These are phyloP conservation scores for Tolypocladium paradoxum DNA, from an alignment of 2,329 filamentous ascomycete genomes.

Conservation along the genomic window DNA sequence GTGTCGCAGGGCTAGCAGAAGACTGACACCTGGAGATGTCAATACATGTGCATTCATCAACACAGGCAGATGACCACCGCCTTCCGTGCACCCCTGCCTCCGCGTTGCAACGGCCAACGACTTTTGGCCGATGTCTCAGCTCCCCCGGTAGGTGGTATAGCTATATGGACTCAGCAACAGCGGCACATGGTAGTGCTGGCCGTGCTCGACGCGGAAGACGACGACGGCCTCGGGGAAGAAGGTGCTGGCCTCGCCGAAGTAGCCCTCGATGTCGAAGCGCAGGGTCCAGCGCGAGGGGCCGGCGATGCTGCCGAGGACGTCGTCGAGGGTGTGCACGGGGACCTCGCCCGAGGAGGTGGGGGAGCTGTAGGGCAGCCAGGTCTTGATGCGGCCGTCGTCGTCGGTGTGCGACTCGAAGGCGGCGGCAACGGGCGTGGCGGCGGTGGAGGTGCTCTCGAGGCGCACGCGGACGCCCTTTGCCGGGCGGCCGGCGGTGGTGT, in stretches of 20 bases:
- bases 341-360: slow-evolving; percentile 41
- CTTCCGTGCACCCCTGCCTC: neutral
- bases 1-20: neutral
- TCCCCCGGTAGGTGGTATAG: slow-evolving; percentile 74
- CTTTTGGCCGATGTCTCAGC: slow-evolving; percentile 29
- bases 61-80: neutral
- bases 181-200: slow-evolving; percentile 70
- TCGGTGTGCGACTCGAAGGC: slow-evolving; percentile 61
- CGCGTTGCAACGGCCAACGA: neutral
- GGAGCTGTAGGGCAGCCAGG: slow-evolving; percentile 53
- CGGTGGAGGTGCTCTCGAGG: slow-evolving; percentile 36
- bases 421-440: slow-evolving; percentile 19
- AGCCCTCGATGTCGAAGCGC: slow-evolving; percentile 60
- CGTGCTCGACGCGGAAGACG: slow-evolving; percentile 39
- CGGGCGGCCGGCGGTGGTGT: slow-evolving; percentile 65
- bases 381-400: slow-evolving; percentile 61
- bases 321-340: slow-evolving; percentile 45
- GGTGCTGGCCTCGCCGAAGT: slow-evolving; percentile 54
- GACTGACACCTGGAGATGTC: neutral
- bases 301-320: slow-evolving; percentile 36
- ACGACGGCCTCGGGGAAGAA: slow-evolving; percentile 52
- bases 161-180: slow-evolving; percentile 67
- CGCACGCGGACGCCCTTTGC: slow-evolving; percentile 56
- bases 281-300: slow-evolving; percentile 52
- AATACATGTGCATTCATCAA: neutral